phyloP scores from a whole-genome alignment of 306 rosid species.

The Macrotyloma uniflorum region DNA sequence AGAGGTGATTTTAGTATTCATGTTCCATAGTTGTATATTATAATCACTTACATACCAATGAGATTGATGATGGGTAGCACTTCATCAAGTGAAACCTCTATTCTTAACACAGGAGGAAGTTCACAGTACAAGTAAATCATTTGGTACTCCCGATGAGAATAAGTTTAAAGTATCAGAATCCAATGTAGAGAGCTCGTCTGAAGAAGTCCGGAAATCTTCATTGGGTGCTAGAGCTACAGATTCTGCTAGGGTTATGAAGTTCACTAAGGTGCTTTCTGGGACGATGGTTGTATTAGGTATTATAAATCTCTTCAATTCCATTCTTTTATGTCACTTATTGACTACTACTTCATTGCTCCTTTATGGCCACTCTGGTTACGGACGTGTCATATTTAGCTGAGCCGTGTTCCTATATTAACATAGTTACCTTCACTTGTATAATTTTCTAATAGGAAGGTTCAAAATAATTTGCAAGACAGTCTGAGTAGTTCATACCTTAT shows the following conservation, averaged over 20 bases:
- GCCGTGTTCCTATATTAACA: slow-evolving; percentile 12
- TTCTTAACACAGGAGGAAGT: slow-evolving; percentile 65
- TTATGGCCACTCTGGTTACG: not conserved
- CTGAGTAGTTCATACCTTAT: not conserved
- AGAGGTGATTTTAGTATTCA: slow-evolving; percentile 51
- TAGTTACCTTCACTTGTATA: slow-evolving; percentile 12
- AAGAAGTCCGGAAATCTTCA: slow-evolving; percentile 59
- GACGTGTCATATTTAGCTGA: slow-evolving; percentile 10
- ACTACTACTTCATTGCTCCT: slow-evolving; percentile 17
- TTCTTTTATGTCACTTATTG: slow-evolving; percentile 17
- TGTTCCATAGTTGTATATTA: not conserved
- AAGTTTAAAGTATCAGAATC: slow-evolving; percentile 57
- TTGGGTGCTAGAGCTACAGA: slow-evolving; percentile 91
- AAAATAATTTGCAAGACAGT: slow-evolving; percentile 8
- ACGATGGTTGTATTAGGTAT: slow-evolving; percentile 78
- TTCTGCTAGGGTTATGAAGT: slow-evolving; percentile 84
- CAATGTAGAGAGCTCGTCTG: slow-evolving; percentile 45
- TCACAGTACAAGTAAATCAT: slow-evolving; percentile 49
- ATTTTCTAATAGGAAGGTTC: slow-evolving; percentile 13
- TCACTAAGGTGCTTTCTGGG: slow-evolving; percentile 81
- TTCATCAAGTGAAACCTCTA: slow-evolving; percentile 42
- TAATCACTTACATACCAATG: not conserved
- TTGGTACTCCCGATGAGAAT: slow-evolving; percentile 44
- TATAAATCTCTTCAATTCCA: slow-evolving; percentile 14
- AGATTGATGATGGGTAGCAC: not conserved